phyloP scores from a whole-genome alignment of 1,284 basidiomycete genomes.

The Afroboletus lepidellus region DNA sequence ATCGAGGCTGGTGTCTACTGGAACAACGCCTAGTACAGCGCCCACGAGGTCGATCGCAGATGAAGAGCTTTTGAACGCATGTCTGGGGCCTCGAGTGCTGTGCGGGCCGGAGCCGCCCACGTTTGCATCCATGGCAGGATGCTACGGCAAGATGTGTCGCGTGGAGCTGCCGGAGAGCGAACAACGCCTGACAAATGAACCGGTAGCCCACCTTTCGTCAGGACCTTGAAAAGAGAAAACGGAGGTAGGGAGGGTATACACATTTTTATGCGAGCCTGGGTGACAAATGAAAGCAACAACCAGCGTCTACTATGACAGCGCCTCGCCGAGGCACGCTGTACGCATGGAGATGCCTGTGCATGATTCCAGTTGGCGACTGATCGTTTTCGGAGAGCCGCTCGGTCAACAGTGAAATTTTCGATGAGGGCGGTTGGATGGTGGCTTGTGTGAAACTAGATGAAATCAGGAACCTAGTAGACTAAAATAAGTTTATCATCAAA shows the following conservation, averaged over 20 bases:
- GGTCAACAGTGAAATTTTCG: not conserved
- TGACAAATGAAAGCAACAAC: too few species aligned
- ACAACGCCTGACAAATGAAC: not conserved
- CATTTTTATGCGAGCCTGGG: not conserved
- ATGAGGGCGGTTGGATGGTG: not conserved
- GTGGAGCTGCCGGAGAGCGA: not conserved
- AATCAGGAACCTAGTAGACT: too few species aligned
- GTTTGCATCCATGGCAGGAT: not conserved
- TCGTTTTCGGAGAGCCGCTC: too few species aligned
- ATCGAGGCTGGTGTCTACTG: conserved; percentile 36
- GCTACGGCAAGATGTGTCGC: not conserved
- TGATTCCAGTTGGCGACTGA: too few species aligned
- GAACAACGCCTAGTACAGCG: conserved; percentile 41
- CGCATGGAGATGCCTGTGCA: too few species aligned
- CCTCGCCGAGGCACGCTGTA: too few species aligned
- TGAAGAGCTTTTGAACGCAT: conserved; percentile 36
- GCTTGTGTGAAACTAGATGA: too few species aligned
- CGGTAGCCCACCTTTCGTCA: not conserved
- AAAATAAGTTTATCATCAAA: too few species aligned
- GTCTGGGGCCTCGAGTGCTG: not conserved
- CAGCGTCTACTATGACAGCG: too few species aligned
- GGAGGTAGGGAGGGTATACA: not conserved
- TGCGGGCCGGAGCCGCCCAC: not conserved
- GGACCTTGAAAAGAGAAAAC: not conserved
- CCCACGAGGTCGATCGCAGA: conserved; percentile 55